Evolutionary conservation across 2,329 filamentous ascomycete genomes (phyloP), one percentile per base, ranked within the genome.

Genomic region (Aspergillus aculeatinus): DNA sequence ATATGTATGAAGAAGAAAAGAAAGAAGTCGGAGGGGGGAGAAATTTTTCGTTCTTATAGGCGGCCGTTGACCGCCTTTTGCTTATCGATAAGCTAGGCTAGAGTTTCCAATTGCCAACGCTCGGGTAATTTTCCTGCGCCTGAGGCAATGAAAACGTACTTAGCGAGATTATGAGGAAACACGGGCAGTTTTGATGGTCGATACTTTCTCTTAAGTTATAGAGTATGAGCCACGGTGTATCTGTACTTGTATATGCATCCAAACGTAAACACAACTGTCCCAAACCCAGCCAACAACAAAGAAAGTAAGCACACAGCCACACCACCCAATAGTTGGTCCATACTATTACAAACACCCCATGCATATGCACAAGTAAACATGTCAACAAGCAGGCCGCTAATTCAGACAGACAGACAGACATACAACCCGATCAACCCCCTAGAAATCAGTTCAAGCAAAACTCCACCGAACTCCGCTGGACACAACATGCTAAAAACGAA

Each of bases 31-130:
- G 65, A 49, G 60, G 61, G 42, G 57, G 27, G 58, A 58, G 64
- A 62, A 62, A 70, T 70, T 66, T 66, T 60, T 64, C 60, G 7
- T 55, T 35, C 61, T 66, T 69, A 72, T 67, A 71, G 62, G 63
- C 63, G 16, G 50, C 16, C 21, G 27, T 48, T 61, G 62, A 63
- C 60, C 66, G 67, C 65, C 69, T 44, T 48, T 19, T 47, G 52
- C 63, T 74, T 75, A 76, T 76, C 72, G 73, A 75, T 76, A 76
- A 74, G 66, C 33, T 16, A 35, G 47, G 49, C 61, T 67, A 9
- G 31, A n/a, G 31, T 33, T 33, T 21, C 21, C 21, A 21, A 21
- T 21, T 2, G 31, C 12, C 12, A 33, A 2, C 31, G 31, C 31
- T 33, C 23, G 23, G 23, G 23, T 23, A 23, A 23, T 23, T 23